Conservation (phyloP, 2,329 filamentous ascomycete species). For the Fonsecaea pugnacius region DNA sequence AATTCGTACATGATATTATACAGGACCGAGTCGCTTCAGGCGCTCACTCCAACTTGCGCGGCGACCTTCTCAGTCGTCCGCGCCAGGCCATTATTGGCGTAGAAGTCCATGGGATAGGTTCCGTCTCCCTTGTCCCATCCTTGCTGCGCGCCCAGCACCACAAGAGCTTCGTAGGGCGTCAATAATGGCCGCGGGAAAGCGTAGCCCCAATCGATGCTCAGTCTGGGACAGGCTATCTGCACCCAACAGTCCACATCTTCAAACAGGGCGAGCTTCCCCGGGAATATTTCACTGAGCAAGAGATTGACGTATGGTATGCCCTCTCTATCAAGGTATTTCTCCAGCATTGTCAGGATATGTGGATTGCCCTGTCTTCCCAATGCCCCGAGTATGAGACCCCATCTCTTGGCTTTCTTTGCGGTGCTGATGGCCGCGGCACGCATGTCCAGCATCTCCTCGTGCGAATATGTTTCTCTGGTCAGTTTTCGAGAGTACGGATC, state of each 20-base stretch:
- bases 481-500: constrained; percentile 93
- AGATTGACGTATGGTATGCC: constrained; percentile 84
- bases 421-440: constrained; percentile 75
- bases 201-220: constrained; percentile 99
- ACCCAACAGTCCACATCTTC: constrained; percentile 95
- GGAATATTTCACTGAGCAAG: constrained; percentile 92
- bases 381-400: constrained; percentile 92
- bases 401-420: constrained; percentile 79
- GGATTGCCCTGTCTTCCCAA: constrained; percentile 94
- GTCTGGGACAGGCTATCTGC: constrained; percentile 91
- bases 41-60: constrained; percentile 30
- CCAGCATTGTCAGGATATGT: constrained; percentile 85
- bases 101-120: constrained; percentile 98
- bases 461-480: constrained; percentile 88
- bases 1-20: too few relatives aligned
- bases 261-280: constrained; percentile 93
- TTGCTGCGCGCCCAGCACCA: constrained; percentile 79
- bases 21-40: constrained; percentile 13
- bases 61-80: constrained; percentile 64
- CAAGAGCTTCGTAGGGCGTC: constrained; percentile 92
- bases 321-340: constrained; percentile 70
- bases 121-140: constrained; percentile 68
- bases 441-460: constrained; percentile 84
- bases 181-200: constrained; percentile 86
- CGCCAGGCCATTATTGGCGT: constrained; percentile 86